phyloP scores from a whole-genome alignment of 192 early-diverging fungal species.

The Pilobolus umbonatus region DNA sequence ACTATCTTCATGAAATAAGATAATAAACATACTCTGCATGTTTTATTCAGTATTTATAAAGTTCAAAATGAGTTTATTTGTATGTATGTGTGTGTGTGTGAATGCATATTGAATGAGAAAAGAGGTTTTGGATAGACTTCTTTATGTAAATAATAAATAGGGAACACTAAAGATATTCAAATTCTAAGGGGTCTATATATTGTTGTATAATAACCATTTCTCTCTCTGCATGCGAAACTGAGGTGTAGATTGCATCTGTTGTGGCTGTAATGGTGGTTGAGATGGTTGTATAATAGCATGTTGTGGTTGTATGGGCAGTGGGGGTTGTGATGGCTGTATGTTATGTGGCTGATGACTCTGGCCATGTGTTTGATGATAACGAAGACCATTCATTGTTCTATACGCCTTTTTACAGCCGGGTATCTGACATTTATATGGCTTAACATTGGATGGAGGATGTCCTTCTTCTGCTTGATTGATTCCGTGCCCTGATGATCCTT shows the following conservation, averaged over 20 bases:
- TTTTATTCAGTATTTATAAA: not conserved
- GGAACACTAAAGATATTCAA: not conserved
- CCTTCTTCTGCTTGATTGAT: not conserved
- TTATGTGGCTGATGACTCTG: slow-evolving; percentile 16
- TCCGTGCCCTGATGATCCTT: slow-evolving; percentile 34
- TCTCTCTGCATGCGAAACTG: not conserved
- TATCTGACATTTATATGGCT: slow-evolving; percentile 33
- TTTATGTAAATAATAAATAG: not conserved
- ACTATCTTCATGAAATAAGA: slow-evolving; percentile 11
- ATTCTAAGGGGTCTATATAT: not conserved
- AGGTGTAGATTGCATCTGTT: not conserved
- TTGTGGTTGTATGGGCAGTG: not conserved
- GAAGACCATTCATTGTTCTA: slow-evolving; percentile 34
- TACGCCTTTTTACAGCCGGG: slow-evolving; percentile 41
- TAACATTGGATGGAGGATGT: not conserved
- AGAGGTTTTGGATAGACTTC: too few relatives aligned
- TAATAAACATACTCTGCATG: not conserved
- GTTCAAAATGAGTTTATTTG: too few relatives aligned
- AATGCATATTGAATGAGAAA: not conserved
- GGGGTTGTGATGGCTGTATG: not conserved
- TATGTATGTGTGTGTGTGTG: too few relatives aligned
- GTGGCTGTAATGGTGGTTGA: not conserved
- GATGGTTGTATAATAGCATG: not conserved
- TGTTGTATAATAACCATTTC: not conserved
- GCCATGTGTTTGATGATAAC: slow-evolving; percentile 34